Conservation (phyloP, 2,329 filamentous ascomycete genomes). For the Exserohilum turcica region DNA sequence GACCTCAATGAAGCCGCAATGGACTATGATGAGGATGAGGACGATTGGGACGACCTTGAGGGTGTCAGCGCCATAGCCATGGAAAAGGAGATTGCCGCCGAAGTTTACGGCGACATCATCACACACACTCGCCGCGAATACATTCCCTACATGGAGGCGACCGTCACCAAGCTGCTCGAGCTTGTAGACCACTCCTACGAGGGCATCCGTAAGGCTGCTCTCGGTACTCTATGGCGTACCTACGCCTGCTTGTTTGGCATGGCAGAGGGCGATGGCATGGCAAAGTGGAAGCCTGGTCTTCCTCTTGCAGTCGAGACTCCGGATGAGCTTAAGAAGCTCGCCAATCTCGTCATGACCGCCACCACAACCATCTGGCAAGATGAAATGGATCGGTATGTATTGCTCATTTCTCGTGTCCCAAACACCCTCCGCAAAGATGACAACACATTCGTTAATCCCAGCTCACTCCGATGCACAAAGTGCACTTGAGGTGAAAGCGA, state of each 20-base stretch:
- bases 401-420: slow-evolving; percentile 3
- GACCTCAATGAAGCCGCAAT: slow-evolving; percentile 60
- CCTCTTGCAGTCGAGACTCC: slow-evolving; percentile 81
- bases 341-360: slow-evolving; percentile 80
- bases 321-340: slow-evolving; percentile 80
- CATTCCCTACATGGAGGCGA: slow-evolving; percentile 86
- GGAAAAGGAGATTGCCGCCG: slow-evolving; percentile 96
- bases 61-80: slow-evolving; percentile 87
- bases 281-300: slow-evolving; percentile 87
- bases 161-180: slow-evolving; percentile 78
- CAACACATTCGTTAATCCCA: slow-evolving; percentile 89
- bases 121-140: slow-evolving; percentile 80
- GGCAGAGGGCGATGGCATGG: slow-evolving; percentile 76
- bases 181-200: slow-evolving; percentile 90
- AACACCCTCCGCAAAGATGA: slow-evolving; percentile 67
- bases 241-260: slow-evolving; percentile 90
- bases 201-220: slow-evolving; percentile 87
- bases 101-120: slow-evolving; percentile 92
- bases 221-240: slow-evolving; percentile 89
- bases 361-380: slow-evolving; percentile 87
- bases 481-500: slow-evolving; percentile 90
- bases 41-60: slow-evolving; percentile 81
- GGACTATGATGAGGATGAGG: slow-evolving; percentile 75
- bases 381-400: slow-evolving; percentile 88
- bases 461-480: slow-evolving; percentile 95